These are phyloP conservation scores for Ambrosiella beaveri DNA, from an alignment of 2,329 filamentous ascomycete genomes.

Conservation along the genomic window DNA sequence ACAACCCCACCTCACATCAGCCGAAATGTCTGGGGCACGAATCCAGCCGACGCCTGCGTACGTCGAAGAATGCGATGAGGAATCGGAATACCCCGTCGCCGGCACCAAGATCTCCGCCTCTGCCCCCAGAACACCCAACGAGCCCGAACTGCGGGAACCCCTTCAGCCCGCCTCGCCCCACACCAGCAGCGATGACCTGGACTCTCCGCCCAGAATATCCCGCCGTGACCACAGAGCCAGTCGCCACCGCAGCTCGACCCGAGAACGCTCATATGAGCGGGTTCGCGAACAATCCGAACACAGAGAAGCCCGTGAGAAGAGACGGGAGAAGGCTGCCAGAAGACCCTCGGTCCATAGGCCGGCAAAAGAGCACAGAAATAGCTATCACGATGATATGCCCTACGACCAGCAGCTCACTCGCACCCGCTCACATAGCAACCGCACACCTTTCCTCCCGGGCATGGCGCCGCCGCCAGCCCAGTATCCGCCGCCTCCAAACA, in stretches of 20 bases:
- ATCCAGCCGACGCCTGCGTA: slow-evolving; percentile 11
- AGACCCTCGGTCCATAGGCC: slow-evolving; percentile 8
- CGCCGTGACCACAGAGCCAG: slow-evolving; percentile 1
- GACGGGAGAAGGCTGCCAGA: slow-evolving; percentile 6
- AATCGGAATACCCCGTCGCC: slow-evolving; percentile 9
- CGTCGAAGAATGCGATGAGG: slow-evolving; percentile 13
- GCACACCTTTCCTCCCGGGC: slow-evolving; percentile 4
- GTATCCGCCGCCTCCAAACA: slow-evolving; percentile 1
- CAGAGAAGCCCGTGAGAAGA: slow-evolving; percentile 2
- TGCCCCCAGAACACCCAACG: slow-evolving; percentile 7
- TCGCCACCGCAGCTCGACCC: not conserved
- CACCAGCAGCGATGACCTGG: slow-evolving; percentile 1
- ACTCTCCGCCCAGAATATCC: not conserved
- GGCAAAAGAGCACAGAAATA: slow-evolving; percentile 8
- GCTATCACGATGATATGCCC: slow-evolving; percentile 7
- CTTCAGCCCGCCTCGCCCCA: not conserved
- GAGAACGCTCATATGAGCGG: slow-evolving; percentile 11
- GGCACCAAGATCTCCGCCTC: slow-evolving; percentile 13
- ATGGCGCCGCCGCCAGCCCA: not conserved
- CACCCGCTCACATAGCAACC: slow-evolving; percentile 11
- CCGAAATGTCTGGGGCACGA: slow-evolving; percentile 7
- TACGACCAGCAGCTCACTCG: slow-evolving; percentile 9
- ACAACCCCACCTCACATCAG: not conserved
- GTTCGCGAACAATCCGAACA: slow-evolving; percentile 5
- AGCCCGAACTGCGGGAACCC: slow-evolving; percentile 5